Conservation (phyloP, 2,329 filamentous ascomycete species). For the Botrytis medusae region DNA sequence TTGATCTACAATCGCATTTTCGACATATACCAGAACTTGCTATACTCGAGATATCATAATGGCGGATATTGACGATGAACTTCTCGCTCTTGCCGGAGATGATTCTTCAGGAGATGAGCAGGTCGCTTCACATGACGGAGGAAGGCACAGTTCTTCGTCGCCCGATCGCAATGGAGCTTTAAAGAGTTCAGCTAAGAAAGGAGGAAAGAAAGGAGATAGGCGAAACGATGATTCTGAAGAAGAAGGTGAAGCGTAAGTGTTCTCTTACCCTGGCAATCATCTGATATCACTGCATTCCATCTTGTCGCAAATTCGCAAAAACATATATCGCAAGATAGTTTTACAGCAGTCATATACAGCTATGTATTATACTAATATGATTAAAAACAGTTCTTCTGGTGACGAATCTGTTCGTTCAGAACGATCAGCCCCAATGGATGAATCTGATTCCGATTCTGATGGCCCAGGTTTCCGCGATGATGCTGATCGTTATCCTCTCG, state of each 20-base stretch:
- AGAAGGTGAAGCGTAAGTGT: constrained; percentile 78
- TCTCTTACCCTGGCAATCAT: constrained; percentile 2
- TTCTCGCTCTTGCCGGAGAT: constrained; percentile 87
- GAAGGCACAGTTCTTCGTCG: constrained; percentile 57
- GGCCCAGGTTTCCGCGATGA: constrained; percentile 52
- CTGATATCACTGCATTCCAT: constrained; percentile 8
- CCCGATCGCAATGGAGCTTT: constrained; percentile 44
- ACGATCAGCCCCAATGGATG: constrained; percentile 84
- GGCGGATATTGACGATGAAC: constrained; percentile 90
- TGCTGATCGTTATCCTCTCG: constrained; percentile 75
- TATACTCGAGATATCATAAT: constrained; percentile 49
- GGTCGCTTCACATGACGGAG: constrained; percentile 47
- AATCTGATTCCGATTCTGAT: constrained; percentile 78
- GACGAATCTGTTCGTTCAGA: constrained; percentile 72
- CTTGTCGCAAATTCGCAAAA: neutral
- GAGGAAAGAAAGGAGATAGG: constrained; percentile 49
- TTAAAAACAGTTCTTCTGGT: constrained; percentile 59
- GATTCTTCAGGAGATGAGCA: constrained; percentile 60
- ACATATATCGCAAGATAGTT: neutral
- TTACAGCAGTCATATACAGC: neutral
- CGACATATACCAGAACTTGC: neutral
- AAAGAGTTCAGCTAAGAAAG: constrained; percentile 48
- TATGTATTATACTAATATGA: neutral
- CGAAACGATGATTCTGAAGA: constrained; percentile 66
- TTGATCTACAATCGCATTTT: neutral